Base-by-base conservation (phyloP, 495 filamentous ascomycete genomes). In the Tuber brumale region DNA sequence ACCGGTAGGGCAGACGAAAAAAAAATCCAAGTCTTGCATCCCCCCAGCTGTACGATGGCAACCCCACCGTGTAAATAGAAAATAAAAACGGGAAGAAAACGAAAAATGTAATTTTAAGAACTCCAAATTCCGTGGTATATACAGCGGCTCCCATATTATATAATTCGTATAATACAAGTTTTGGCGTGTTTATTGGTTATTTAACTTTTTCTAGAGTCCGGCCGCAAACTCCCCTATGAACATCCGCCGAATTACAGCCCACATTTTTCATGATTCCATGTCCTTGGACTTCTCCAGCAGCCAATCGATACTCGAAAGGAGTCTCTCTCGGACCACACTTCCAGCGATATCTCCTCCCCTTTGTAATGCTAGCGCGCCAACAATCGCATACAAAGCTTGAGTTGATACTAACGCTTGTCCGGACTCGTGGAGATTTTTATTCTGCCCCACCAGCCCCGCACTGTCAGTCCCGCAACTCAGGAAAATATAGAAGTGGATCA, bases 291-390 rank as follows among this genome's bases (percentile, higher is more conserved):
- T 66, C 57, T 66, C 27, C 57, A 27, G n/a, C 27, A 66, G 3
- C 57, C 57, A 66, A 66, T 66, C 57, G 12, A 66, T 31, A 66
- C 57, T 66, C 5, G 57, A 31, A 42, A 99, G 84, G 82, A 99
- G 90, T 84, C 90, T 90, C 75, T 97, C 92, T 81, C 88, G 89
- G 27, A 91, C 90, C 75, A 95, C 85, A 83, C 88, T 86, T 74
- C 90, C 91, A 71, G 96, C 95, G 74, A 91, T 86, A 70, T 91
- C 89, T 70, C 92, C 93, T 42, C 95, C 95, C 78, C 91, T 90
- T 84, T 97, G 92, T 76, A 98, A 85, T 16, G 94, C 89, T 75
- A 98, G 84, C 39, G 96, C 95, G 39, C 95, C 95, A 51, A 98
- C 83, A 39, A 99, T 90, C 23, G 94, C 93, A 82, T 92, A 95